Evolutionary conservation across 768 basidiomycete genomes (phyloP).

Genomic region (Mycena polygramma): DNA sequence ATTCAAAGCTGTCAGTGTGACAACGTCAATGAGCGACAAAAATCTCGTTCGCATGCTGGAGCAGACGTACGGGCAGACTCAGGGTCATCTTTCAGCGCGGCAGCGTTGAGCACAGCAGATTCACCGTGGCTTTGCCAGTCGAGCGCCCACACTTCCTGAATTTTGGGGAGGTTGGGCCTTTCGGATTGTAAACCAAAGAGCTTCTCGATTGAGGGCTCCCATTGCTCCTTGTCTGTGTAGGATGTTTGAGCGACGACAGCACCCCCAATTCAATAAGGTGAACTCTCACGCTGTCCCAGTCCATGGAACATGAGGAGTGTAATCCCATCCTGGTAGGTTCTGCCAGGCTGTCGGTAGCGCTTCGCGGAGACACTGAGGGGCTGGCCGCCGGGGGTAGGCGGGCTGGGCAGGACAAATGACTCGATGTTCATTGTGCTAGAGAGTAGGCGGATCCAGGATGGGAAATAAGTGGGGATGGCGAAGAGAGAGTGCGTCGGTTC

Average conservation of each 20-base stretch:
- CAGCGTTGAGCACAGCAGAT: constrained; percentile 45
- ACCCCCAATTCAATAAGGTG: neutral
- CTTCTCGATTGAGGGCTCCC: constrained; percentile 45
- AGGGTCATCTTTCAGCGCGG: constrained; percentile 34
- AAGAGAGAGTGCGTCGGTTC: neutral
- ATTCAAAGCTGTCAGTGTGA: constrained; percentile 33
- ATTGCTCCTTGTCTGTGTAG: constrained; percentile 47
- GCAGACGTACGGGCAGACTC: constrained; percentile 38
- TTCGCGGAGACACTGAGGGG: neutral
- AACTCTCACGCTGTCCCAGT: constrained; percentile 17
- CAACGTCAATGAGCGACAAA: neutral
- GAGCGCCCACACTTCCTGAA: constrained; percentile 48
- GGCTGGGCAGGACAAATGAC: neutral
- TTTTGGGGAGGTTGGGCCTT: constrained; percentile 3
- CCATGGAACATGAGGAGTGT: constrained; percentile 22
- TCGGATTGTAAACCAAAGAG: constrained; percentile 36
- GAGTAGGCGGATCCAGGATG: too few relatives aligned
- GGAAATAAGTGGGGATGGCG: neutral
- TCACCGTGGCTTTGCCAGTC: constrained; percentile 50
- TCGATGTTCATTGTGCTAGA: neutral
- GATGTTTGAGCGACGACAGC: neutral
- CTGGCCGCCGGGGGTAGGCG: neutral
- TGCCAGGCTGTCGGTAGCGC: neutral
- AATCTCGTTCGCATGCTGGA: neutral
- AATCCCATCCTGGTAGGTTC: constrained; percentile 8